A percentile compares a stretch with the other conserved stretches of the same genome.
phyloP scores from a whole-genome alignment of 2,329 filamentous ascomycete species.

The Coniochaeta ligniaria region DNA sequence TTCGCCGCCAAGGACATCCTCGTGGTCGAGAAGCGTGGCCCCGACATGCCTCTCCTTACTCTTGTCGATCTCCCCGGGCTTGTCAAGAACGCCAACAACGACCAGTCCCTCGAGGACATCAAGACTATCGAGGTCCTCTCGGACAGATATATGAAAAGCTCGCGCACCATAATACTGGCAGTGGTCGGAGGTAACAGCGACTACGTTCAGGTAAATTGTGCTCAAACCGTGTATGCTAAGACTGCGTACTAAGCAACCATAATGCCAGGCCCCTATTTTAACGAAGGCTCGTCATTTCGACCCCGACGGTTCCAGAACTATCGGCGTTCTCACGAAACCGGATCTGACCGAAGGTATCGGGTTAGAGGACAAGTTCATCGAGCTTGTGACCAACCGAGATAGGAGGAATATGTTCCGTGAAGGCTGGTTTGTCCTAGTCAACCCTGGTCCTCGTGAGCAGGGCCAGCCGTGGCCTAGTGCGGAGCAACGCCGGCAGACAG shows the following conservation, averaged over 20 bases:
- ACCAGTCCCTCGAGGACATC: constrained; percentile 46
- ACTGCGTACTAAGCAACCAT: too few species aligned
- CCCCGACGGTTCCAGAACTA: constrained; percentile 39
- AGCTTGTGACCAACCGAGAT: constrained; percentile 43
- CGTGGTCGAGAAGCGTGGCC: constrained; percentile 51
- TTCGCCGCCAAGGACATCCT: constrained; percentile 47
- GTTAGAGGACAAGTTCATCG: constrained; percentile 45
- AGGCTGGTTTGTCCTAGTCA: constrained; percentile 44
- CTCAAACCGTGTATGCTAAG: too few species aligned
- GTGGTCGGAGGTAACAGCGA: constrained; percentile 49
- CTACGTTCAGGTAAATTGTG: too few species aligned
- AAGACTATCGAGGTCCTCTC: constrained; percentile 43
- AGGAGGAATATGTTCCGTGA: constrained; percentile 42
- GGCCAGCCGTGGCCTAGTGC: constrained; percentile 36
- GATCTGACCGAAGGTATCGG: constrained; percentile 46
- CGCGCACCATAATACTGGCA: constrained; percentile 47
- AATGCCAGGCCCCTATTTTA: constrained; percentile 42
- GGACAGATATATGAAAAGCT: constrained; percentile 48
- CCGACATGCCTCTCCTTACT: constrained; percentile 51
- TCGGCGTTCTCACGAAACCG: constrained; percentile 45
- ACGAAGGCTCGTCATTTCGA: constrained; percentile 44
- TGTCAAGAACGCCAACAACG: constrained; percentile 43
- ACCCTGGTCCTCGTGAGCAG: constrained; percentile 34
- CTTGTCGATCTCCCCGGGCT: constrained; percentile 56
- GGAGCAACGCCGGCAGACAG: constrained; percentile 31